Percentiles rank a stretch among this genome's conserved stretches.
These are phyloP conservation scores for Xerocomellus intermedius DNA, from an alignment of 768 basidiomycete genomes.

Conservation along the genomic window DNA sequence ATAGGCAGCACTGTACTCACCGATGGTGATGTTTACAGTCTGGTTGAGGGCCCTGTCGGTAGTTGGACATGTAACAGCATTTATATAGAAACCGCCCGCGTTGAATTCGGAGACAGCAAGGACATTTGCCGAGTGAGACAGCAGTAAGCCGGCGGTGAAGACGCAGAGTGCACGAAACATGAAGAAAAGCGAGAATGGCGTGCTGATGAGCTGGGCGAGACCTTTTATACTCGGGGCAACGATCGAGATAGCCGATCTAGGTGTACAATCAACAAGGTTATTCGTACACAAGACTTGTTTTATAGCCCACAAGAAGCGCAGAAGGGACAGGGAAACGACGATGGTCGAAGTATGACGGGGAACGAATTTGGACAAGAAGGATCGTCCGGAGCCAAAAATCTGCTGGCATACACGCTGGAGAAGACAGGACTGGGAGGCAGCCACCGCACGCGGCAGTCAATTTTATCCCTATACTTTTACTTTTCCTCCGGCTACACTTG, in stretches of 20 bases:
- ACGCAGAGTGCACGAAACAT: not conserved
- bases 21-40: constrained; percentile 42
- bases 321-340: not conserved
- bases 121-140: not conserved
- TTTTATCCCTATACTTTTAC: no score
- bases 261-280: not conserved
- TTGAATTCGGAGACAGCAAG: constrained; percentile 30
- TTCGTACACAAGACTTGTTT: not conserved
- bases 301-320: not conserved
- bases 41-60: constrained; percentile 35
- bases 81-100: constrained; percentile 37
- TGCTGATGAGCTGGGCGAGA: not conserved
- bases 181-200: not conserved
- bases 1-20: constrained; percentile 35
- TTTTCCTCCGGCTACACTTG: no score
- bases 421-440: no score
- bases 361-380: not conserved
- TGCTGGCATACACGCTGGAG: no score
- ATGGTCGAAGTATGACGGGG: not conserved
- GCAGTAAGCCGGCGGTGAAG: constrained; percentile 1
- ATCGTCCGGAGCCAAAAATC: no score
- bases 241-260: no score
- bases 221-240: constrained; percentile 2
- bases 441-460: no score
- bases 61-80: constrained; percentile 41